phyloP scores from a whole-genome alignment of 164 flowering plant genomes.

The Vitis rotundifolia region DNA sequence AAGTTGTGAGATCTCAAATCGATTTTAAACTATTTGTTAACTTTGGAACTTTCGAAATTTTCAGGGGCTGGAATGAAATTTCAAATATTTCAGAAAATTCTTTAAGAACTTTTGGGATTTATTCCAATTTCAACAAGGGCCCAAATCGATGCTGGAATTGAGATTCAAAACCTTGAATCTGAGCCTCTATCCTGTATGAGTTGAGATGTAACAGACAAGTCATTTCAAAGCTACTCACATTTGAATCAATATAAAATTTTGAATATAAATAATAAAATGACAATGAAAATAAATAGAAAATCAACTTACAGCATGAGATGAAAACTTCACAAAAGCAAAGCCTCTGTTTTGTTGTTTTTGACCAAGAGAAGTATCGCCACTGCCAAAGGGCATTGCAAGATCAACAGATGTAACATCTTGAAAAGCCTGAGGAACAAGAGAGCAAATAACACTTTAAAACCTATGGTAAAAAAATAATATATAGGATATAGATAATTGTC shows the following conservation, averaged over 20 bases:
- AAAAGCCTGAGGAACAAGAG: slow-evolving; percentile 29
- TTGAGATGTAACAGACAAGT: slow-evolving; percentile 24
- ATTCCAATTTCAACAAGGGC: background rate
- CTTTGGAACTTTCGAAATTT: too few species aligned
- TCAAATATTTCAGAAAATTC: background rate
- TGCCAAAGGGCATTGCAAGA: slow-evolving; percentile 28
- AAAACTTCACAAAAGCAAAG: slow-evolving; percentile 41
- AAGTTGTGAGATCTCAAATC: too few species aligned
- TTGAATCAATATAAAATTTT: too few species aligned
- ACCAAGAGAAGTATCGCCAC: slow-evolving; percentile 14
- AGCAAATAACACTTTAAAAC: background rate
- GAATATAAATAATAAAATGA: background rate
- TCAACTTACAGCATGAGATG: slow-evolving; percentile 45
- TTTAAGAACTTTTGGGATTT: background rate
- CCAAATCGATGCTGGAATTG: slow-evolving; percentile 20
- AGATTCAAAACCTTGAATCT: slow-evolving; percentile 32
- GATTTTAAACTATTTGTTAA: too few species aligned
- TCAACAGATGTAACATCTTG: slow-evolving; percentile 40
- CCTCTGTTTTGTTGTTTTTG: slow-evolving; percentile 41
- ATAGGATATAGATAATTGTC: too few species aligned
- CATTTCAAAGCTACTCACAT: background rate
- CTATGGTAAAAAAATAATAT: background rate
- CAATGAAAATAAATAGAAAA: background rate
- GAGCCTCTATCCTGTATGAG: slow-evolving; percentile 35
- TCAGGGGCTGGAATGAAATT: background rate